Base-by-base conservation (phyloP, 1,284 basidiomycete species). In the Irpex sp. region DNA sequence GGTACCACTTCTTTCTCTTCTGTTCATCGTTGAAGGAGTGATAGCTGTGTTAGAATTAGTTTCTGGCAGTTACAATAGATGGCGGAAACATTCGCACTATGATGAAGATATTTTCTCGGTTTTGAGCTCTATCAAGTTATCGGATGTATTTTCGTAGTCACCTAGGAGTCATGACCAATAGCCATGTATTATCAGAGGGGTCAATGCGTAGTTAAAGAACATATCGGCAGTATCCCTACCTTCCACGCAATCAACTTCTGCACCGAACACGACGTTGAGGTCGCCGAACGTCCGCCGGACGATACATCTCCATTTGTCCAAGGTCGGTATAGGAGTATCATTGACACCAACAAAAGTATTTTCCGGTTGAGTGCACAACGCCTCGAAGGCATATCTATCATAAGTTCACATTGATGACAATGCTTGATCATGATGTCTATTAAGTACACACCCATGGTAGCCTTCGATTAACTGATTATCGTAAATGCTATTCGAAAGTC, bases 221-320 rank as follows among this genome's bases (percentile, higher is more conserved):
- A 9, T 2, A 50, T 17, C 11, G 9, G 6, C 5, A 56, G n/a
- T 13, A 11, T 6, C 7, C 53, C 3, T 21, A 63, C 62, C 58
- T 50, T 37, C 26, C 15, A 58, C 55, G 53, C 62, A 63, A 35
- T 63, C 62, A 5, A 63, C 62, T 53, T 63, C 62, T 1, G 17
- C 62, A 4, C 58, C 59, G 35, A 60, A 58, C 4, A 63, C 58
- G 5, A 63, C 31, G 19, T 53, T 53, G 11, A 63, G 36, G 54
- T 57, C 54, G 21, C 62, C 59, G 3, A 63, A 54, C 5, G n/a
- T 49, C 11, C 62, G 62, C 8, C 51, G 31, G 3, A 56, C 53
- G 39, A 63, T 35, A 31, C 58, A 60, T 13, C 13, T 46, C 62
- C 62, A 63, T 39, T 5, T 33, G 33, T 57, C 61, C 36, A 62